Conservation (phyloP, 2,329 filamentous ascomycete genomes). For the Claviceps monticola region DNA sequence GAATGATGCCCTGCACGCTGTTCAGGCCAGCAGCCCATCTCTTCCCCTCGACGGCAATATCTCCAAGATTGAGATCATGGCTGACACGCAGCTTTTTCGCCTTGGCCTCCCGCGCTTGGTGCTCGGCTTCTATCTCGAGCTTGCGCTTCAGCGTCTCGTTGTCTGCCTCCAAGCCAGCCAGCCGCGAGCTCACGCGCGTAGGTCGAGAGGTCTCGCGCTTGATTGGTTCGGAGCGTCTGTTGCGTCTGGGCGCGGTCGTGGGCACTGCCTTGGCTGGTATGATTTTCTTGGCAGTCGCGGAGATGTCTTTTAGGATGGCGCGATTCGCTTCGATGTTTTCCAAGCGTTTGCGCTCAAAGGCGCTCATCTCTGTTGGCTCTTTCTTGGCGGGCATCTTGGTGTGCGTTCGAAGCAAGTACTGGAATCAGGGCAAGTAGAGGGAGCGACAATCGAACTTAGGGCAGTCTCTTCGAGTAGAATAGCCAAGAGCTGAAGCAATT, state of each 20-base stretch:
- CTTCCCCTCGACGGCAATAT: slow-evolving; percentile 68
- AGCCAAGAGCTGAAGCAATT: neutral
- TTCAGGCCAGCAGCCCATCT: slow-evolving; percentile 57
- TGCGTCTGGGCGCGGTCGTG: slow-evolving; percentile 25
- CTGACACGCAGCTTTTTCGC: slow-evolving; percentile 44
- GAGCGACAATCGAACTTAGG: neutral
- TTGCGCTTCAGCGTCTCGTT: slow-evolving; percentile 34
- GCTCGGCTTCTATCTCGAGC: slow-evolving; percentile 33
- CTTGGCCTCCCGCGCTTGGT: slow-evolving; percentile 26
- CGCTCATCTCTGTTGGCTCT: slow-evolving; percentile 45
- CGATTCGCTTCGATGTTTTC: slow-evolving; percentile 83
- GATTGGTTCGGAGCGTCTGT: slow-evolving; percentile 23
- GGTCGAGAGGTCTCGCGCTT: slow-evolving; percentile 34
- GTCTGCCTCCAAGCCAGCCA: slow-evolving; percentile 40
- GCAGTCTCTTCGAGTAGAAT: neutral
- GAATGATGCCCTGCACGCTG: slow-evolving; percentile 44
- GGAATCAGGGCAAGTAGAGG: neutral
- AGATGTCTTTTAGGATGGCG: slow-evolving; percentile 63
- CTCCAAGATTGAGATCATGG: slow-evolving; percentile 54
- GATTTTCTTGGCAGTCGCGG: slow-evolving; percentile 55
- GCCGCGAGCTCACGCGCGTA: slow-evolving; percentile 43
- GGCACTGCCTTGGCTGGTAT: slow-evolving; percentile 42
- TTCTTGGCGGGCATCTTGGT: slow-evolving; percentile 31
- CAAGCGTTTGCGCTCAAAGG: slow-evolving; percentile 72
- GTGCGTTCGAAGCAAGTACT: neutral